phyloP scores from a whole-genome alignment of 352 stramenopile genomes.

The Phytophthora colocasiae region DNA sequence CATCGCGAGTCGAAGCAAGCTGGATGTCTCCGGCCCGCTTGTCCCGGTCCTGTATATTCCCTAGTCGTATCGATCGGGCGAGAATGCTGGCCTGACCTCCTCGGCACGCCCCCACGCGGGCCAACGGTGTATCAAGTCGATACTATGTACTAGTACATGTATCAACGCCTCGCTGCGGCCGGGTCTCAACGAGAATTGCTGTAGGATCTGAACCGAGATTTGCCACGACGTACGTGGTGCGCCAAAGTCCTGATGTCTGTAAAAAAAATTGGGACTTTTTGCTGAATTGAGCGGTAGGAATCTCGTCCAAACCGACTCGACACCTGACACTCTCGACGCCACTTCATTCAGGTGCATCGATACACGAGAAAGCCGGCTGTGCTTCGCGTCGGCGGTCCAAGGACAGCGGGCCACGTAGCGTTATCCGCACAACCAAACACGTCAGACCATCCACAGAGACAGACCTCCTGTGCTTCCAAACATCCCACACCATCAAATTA shows the following conservation, averaged over 20 bases:
- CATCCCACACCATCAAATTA: constrained; percentile 8
- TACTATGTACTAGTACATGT: not conserved
- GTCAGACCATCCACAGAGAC: constrained; percentile 23
- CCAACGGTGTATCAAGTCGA: no score
- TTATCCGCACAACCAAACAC: constrained; percentile 9
- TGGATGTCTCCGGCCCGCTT: constrained; percentile 4
- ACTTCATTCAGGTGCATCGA: constrained; percentile 15
- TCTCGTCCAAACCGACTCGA: constrained; percentile 34
- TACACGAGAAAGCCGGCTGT: constrained; percentile 13
- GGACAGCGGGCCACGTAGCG: constrained; percentile 21
- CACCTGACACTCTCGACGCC: constrained; percentile 1
- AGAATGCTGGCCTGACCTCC: constrained; percentile 16
- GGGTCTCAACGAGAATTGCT: not conserved
- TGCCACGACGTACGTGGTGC: constrained; percentile 18
- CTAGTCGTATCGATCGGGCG: constrained; percentile 12
- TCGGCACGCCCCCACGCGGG: not conserved
- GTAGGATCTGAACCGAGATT: constrained; percentile 22
- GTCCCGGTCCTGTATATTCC: constrained; percentile 8
- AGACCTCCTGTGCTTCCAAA: constrained; percentile 22
- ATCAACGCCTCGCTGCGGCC: not conserved
- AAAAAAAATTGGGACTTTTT: constrained; percentile 19
- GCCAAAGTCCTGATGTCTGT: constrained; percentile 12
- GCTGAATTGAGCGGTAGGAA: constrained; percentile 30
- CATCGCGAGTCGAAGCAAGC: not conserved
- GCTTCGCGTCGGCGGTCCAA: constrained; percentile 16